A percentile compares a stretch with the other conserved stretches of the same genome.
These are phyloP conservation scores for Diaporthe vexans DNA, from an alignment of 2,329 filamentous ascomycete species.

Conservation along the genomic window DNA sequence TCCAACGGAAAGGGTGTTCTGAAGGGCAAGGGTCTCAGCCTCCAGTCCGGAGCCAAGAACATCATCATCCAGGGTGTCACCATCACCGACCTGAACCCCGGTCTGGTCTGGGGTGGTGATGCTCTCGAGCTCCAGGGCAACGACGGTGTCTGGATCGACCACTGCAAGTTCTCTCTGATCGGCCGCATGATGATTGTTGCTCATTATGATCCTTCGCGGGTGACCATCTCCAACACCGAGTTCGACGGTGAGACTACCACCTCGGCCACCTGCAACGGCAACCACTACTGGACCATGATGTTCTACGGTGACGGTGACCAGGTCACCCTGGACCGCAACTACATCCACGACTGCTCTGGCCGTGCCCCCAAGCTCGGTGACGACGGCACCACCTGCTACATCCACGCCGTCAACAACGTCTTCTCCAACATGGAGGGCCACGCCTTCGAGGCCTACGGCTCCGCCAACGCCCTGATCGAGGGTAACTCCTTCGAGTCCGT, in stretches of 20 bases:
- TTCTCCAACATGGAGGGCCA: slow-evolving; percentile 68
- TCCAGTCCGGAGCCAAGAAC: slow-evolving; percentile 62
- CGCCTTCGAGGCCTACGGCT: slow-evolving; percentile 65
- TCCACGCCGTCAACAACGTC: slow-evolving; percentile 75
- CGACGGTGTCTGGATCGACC: slow-evolving; percentile 63
- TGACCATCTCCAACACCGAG: slow-evolving; percentile 72
- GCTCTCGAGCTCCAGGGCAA: slow-evolving; percentile 64
- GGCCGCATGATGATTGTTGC: slow-evolving; percentile 73
- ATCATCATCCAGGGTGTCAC: slow-evolving; percentile 72
- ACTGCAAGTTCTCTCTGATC: slow-evolving; percentile 69
- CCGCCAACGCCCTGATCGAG: slow-evolving; percentile 64
- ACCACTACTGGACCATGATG: slow-evolving; percentile 74
- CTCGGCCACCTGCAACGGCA: slow-evolving; percentile 70
- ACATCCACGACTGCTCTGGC: slow-evolving; percentile 70
- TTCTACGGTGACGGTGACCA: slow-evolving; percentile 67
- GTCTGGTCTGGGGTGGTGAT: slow-evolving; percentile 64
- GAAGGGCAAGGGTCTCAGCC: slow-evolving; percentile 68
- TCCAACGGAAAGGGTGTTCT: slow-evolving; percentile 66
- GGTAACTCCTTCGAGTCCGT: slow-evolving; percentile 72
- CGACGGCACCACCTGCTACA: slow-evolving; percentile 62
- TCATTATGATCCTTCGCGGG: slow-evolving; percentile 65
- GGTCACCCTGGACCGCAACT: slow-evolving; percentile 72
- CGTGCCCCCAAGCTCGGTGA: slow-evolving; percentile 68
- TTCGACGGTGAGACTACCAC: slow-evolving; percentile 68
- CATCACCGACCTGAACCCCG: slow-evolving; percentile 48